Percentiles rank a stretch among this genome's conserved stretches.
Conservation (phyloP, 306 rosid species). For the Casuarina glauca region DNA sequence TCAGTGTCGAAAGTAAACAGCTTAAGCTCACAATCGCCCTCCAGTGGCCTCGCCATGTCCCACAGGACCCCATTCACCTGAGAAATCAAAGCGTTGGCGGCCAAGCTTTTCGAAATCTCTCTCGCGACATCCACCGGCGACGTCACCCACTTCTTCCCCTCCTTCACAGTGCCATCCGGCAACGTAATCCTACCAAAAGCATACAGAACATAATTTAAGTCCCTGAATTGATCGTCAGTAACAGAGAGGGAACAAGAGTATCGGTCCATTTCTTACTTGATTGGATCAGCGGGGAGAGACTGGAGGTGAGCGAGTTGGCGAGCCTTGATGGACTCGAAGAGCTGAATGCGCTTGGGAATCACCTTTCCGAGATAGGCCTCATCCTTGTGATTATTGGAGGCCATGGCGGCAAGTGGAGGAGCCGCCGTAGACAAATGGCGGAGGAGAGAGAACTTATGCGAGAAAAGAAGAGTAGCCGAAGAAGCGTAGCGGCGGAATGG, state of each 20-base stretch:
- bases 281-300: constrained; percentile 72
- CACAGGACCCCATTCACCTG: constrained; percentile 82
- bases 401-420: neutral
- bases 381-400: constrained; percentile 52
- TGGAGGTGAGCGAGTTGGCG: constrained; percentile 43
- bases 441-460: neutral
- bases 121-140: constrained; percentile 78
- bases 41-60: constrained; percentile 87
- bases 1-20: constrained; percentile 68
- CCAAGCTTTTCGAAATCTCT: constrained; percentile 77
- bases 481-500: constrained; percentile 44
- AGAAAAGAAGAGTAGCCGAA: neutral
- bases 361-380: constrained; percentile 53
- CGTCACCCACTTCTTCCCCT: constrained; percentile 70
- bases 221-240: neutral
- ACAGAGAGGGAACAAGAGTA: neutral
- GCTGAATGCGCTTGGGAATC: constrained; percentile 59
- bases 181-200: constrained; percentile 51
- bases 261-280: constrained; percentile 34
- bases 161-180: constrained; percentile 68
- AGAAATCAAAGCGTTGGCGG: constrained; percentile 73
- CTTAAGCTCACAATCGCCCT: constrained; percentile 67
- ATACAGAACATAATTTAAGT: neutral
- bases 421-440: constrained; percentile 30
- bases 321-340: constrained; percentile 57